Evolutionary conservation across 257 asterid genomes (phyloP).

Genomic region (Echium plantagineum): DNA sequence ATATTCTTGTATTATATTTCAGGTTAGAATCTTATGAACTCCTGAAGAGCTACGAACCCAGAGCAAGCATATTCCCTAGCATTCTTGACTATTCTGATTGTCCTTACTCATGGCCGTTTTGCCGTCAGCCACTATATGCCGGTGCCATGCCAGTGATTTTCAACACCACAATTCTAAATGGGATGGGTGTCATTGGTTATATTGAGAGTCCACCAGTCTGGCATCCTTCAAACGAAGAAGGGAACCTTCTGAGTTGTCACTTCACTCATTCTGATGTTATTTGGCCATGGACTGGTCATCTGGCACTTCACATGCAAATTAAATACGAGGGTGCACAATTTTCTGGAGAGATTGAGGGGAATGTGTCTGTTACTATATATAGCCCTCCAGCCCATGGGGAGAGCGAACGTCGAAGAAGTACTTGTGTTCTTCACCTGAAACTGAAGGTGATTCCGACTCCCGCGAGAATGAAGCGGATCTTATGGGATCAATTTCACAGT

Average conservation of each 20-base stretch:
- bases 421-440: constrained; percentile 61
- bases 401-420: constrained; percentile 46
- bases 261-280: constrained; percentile 82
- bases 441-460: constrained; percentile 86
- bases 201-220: constrained; percentile 80
- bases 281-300: constrained; percentile 99
- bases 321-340: constrained; percentile 83
- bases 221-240: constrained; percentile 78
- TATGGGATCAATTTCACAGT: constrained; percentile 98
- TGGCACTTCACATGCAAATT: constrained; percentile 92
- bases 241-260: constrained; percentile 77
- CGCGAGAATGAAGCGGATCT: constrained; percentile 62
- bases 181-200: constrained; percentile 86
- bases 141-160: constrained; percentile 98
- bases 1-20: constrained; percentile 25
- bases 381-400: constrained; percentile 80
- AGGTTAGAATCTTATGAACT: constrained; percentile 81
- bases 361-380: constrained; percentile 60
- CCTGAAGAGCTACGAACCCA: constrained; percentile 82
- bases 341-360: constrained; percentile 88
- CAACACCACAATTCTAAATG: constrained; percentile 86
- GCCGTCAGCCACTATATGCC: constrained; percentile 93
- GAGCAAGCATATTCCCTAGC: constrained; percentile 96
- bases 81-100: constrained; percentile 81
- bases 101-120: constrained; percentile 99